A percentile compares a stretch with the other conserved stretches of the same genome.
These are phyloP conservation scores for Rhodotorula sp. DNA, from an alignment of 1,284 basidiomycete species.

Conservation along the genomic window DNA sequence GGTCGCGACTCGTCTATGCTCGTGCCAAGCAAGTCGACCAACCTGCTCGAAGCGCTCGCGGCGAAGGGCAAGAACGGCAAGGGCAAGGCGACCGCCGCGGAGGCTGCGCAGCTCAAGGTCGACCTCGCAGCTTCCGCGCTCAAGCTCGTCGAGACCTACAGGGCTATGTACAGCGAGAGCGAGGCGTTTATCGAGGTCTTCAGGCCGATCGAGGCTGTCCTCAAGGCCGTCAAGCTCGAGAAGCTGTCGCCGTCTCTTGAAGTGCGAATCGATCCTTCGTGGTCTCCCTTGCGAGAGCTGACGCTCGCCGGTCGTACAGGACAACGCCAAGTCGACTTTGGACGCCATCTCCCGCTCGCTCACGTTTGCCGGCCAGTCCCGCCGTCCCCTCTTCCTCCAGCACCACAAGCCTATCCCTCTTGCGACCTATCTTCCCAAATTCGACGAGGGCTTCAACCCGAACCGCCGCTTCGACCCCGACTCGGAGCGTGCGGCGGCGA, in stretches of 20 bases:
- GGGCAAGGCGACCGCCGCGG: neutral
- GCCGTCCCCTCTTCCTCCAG: conserved; percentile 80
- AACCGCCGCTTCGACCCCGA: conserved; percentile 90
- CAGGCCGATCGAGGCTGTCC: conserved; percentile 61
- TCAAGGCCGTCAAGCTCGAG: conserved; percentile 58
- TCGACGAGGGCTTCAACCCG: conserved; percentile 78
- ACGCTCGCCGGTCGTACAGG: conserved; percentile 5
- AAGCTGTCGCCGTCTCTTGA: conserved; percentile 58
- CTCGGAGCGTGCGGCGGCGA: conserved; percentile 77
- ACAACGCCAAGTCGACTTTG: conserved; percentile 45
- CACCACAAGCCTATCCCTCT: conserved; percentile 96
- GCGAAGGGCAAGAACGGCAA: conserved; percentile 2
- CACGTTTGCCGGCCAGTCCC: conserved; percentile 67
- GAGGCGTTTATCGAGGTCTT: conserved; percentile 83
- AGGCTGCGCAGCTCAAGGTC: conserved; percentile 54
- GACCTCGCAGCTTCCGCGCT: conserved; percentile 64
- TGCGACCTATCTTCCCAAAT: conserved; percentile 87
- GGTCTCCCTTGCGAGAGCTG: neutral
- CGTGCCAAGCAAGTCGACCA: neutral
- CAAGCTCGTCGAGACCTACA: conserved; percentile 63
- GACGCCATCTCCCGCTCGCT: conserved; percentile 62
- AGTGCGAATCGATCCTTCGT: conserved; percentile 52
- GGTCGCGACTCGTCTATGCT: conserved; percentile 15
- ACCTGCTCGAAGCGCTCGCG: neutral
- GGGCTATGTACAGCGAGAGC: conserved; percentile 70